Percentiles rank a stretch among this genome's conserved stretches.
Evolutionary conservation across 2,329 filamentous ascomycete species (phyloP).

Genomic region (Aspergillus tamarii): DNA sequence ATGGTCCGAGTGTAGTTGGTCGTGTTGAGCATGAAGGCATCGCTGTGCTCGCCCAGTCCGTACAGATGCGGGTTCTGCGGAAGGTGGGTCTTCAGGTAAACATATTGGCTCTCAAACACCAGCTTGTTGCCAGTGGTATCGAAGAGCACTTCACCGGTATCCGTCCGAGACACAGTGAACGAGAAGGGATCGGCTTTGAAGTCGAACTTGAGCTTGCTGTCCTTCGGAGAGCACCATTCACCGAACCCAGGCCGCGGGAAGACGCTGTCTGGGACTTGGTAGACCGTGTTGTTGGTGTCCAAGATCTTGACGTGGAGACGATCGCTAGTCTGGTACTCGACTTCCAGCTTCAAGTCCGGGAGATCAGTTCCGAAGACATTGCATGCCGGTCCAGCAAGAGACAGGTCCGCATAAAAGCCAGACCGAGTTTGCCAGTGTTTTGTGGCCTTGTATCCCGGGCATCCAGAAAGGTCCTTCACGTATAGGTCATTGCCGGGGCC

Average conservation of each 20-base stretch:
- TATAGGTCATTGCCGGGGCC: neutral
- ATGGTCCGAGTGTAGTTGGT: neutral
- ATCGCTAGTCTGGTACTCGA: slow-evolving; percentile 59
- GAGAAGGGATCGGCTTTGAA: neutral
- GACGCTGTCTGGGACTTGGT: neutral
- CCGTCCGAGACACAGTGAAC: slow-evolving; percentile 45
- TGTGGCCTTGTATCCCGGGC: neutral
- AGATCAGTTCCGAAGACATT: slow-evolving; percentile 61
- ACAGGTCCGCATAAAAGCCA: slow-evolving; percentile 61
- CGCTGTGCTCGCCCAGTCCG: slow-evolving; percentile 76
- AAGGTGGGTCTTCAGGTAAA: slow-evolving; percentile 69
- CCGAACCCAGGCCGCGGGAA: neutral
- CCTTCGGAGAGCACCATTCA: neutral
- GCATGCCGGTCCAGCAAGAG: slow-evolving; percentile 66
- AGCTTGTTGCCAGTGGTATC: slow-evolving; percentile 66
- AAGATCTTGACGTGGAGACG: slow-evolving; percentile 66
- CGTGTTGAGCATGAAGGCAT: slow-evolving; percentile 54
- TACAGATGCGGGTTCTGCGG: slow-evolving; percentile 72
- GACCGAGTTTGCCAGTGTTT: neutral
- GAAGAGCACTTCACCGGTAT: slow-evolving; percentile 51
- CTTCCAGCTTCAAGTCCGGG: slow-evolving; percentile 54
- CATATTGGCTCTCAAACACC: slow-evolving; percentile 73
- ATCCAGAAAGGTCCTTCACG: neutral
- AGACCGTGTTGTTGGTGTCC: neutral
- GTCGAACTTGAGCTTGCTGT: slow-evolving; percentile 1